Percentiles rank a stretch among this genome's conserved stretches.
phyloP scores from a whole-genome alignment of 345 rosid genomes.

The Aquilaria malaccensis region DNA sequence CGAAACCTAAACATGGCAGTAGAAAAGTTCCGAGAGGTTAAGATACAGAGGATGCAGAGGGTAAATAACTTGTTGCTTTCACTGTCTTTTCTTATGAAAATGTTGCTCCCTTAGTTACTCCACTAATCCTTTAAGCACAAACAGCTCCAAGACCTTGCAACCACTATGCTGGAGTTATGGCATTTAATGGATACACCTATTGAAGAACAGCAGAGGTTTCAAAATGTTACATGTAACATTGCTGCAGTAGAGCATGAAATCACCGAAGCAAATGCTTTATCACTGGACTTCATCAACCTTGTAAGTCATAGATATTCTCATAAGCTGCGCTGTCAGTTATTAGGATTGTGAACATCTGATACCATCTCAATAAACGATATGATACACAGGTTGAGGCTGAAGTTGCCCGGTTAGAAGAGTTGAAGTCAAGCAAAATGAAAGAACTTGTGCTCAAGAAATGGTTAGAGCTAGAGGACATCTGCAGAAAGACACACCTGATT shows the following conservation, averaged over 20 bases:
- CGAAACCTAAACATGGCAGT: conserved; percentile 38
- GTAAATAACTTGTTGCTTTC: conserved; percentile 26
- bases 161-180: conserved; percentile 92
- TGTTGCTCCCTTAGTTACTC: conserved; percentile 1
- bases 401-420: conserved; percentile 76
- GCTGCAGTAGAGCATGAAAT: conserved; percentile 96
- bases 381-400: conserved; percentile 75
- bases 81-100: conserved; percentile 4
- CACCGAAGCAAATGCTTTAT: conserved; percentile 76
- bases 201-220: conserved; percentile 91
- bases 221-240: conserved; percentile 78
- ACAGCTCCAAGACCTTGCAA: conserved; percentile 98
- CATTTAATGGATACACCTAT: conserved; percentile 96
- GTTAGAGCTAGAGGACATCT: conserved; percentile 79
- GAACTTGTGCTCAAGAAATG: conserved; percentile 93
- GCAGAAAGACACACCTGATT: conserved; percentile 82
- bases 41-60: conserved; percentile 85
- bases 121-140: conserved; percentile 12
- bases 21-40: conserved; percentile 52
- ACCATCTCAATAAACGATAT: conserved; percentile 10
- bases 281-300: conserved; percentile 62
- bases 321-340: neutral
- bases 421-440: conserved; percentile 94
- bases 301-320: conserved; percentile 42
- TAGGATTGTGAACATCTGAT: neutral